phyloP scores from a whole-genome alignment of 1,284 basidiomycete species.

The Exobasidium rhododendri region DNA sequence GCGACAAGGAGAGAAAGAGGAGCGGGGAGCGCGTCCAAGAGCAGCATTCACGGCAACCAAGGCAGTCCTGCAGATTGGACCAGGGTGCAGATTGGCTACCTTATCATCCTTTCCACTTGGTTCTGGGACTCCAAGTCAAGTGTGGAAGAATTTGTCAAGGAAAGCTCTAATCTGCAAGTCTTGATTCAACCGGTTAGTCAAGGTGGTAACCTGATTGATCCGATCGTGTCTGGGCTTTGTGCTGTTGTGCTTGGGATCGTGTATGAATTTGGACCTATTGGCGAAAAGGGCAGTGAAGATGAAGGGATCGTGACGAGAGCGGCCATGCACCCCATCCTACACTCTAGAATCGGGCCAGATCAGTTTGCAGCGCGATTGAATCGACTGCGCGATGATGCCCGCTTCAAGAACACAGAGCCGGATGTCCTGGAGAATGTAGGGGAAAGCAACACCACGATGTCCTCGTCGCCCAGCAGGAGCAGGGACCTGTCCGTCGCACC shows the following conservation, averaged over 20 bases:
- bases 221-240: slow-evolving; percentile 82
- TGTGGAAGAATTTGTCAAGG: slow-evolving; percentile 81
- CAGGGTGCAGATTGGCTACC: slow-evolving; percentile 78
- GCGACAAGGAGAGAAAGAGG: slow-evolving; percentile 45
- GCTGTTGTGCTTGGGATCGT: slow-evolving; percentile 87
- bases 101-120: slow-evolving; percentile 82
- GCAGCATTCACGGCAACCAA: slow-evolving; percentile 13
- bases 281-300: slow-evolving; percentile 4
- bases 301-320: slow-evolving; percentile 12
- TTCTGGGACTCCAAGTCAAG: slow-evolving; percentile 90
- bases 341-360: slow-evolving; percentile 77
- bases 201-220: slow-evolving; percentile 73
- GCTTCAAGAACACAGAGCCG: slow-evolving; percentile 83
- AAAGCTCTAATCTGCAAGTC: slow-evolving; percentile 75
- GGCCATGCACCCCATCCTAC: slow-evolving; percentile 66
- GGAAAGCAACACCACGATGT: slow-evolving; percentile 26
- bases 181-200: slow-evolving; percentile 87
- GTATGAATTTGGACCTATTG: slow-evolving; percentile 60
- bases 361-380: slow-evolving; percentile 82
- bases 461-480: slow-evolving; percentile 16
- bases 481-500: background rate
- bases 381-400: slow-evolving; percentile 80
- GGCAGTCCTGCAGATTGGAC: slow-evolving; percentile 64
- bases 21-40: slow-evolving; percentile 10
- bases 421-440: slow-evolving; percentile 60